Conservation (phyloP, 106 monocot species). For the Dioscorea alata region DNA sequence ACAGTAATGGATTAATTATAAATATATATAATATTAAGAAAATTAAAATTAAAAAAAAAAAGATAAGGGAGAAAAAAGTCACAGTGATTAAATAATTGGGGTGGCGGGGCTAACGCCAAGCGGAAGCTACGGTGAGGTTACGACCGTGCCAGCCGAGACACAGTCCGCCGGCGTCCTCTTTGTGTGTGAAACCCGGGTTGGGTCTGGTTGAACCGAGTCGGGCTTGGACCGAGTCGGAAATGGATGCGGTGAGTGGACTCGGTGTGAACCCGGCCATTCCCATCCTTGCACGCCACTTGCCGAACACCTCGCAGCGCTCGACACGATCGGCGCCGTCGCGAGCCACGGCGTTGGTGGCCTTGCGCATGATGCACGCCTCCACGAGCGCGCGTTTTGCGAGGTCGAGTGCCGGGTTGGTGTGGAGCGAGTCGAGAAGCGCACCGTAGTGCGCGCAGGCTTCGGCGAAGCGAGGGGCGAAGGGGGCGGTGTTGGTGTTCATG, state of each 20-base stretch:
- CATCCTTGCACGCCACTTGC: conserved; percentile 80
- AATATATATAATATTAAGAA: no score
- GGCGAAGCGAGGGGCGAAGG: conserved; percentile 51
- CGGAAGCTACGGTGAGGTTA: conserved; percentile 45
- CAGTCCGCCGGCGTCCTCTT: conserved; percentile 39
- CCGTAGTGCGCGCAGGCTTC: conserved; percentile 62
- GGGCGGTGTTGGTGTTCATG: conserved; percentile 68
- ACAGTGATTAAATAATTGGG: not conserved
- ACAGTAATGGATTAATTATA: no score
- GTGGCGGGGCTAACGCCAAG: conserved; percentile 43
- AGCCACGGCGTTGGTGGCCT: conserved; percentile 49
- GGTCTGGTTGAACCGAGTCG: conserved; percentile 22
- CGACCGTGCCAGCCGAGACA: conserved; percentile 57
- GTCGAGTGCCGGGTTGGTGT: conserved; percentile 28
- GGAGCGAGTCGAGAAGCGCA: conserved; percentile 58
- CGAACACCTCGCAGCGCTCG: conserved; percentile 73
- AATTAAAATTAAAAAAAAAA: no score
- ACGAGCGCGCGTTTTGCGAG: conserved; percentile 26
- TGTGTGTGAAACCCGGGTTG: conserved; percentile 41
- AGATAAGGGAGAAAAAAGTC: no score
- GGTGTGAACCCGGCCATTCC: conserved; percentile 66
- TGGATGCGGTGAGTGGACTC: conserved; percentile 21
- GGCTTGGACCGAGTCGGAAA: conserved; percentile 22
- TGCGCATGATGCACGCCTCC: conserved; percentile 45
- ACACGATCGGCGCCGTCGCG: conserved; percentile 54